Percentiles rank a stretch among this genome's conserved stretches.
Evolutionary conservation across 2,329 filamentous ascomycete species (phyloP).

Genomic region (Aureobasidium namibiae): DNA sequence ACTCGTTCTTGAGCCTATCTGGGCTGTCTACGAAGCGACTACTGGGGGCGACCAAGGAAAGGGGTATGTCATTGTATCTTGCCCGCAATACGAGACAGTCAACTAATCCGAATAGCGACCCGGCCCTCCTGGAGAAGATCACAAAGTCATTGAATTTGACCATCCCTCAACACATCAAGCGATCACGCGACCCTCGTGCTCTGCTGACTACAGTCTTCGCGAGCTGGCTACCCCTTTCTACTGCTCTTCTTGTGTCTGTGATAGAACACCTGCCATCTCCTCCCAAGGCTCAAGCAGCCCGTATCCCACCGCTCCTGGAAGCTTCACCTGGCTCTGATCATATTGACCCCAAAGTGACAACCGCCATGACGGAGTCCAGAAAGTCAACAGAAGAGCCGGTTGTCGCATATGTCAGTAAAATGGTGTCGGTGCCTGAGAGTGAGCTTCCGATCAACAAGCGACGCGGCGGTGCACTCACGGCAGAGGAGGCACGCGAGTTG

Average conservation of each 20-base stretch:
- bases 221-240: constrained; percentile 86
- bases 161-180: constrained; percentile 73
- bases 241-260: constrained; percentile 84
- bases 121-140: constrained; percentile 80
- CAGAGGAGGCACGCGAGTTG: constrained; percentile 83
- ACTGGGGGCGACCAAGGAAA: constrained; percentile 73
- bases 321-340: constrained; percentile 67
- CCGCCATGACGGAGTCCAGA: constrained; percentile 79
- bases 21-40: constrained; percentile 91
- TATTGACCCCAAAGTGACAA: constrained; percentile 60
- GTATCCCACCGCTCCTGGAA: constrained; percentile 71
- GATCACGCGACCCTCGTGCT: constrained; percentile 74
- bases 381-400: constrained; percentile 63
- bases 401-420: constrained; percentile 95
- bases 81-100: background rate
- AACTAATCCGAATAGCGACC: constrained; percentile 49
- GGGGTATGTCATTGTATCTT: constrained; percentile 48
- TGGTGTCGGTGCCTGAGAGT: constrained; percentile 90
- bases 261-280: constrained; percentile 89
- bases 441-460: constrained; percentile 84
- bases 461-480: constrained; percentile 61
- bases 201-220: constrained; percentile 81
- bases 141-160: constrained; percentile 81
- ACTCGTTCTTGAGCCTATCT: constrained; percentile 87
- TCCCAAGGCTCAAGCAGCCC: constrained; percentile 64